Evolutionary conservation across 2,329 filamentous ascomycete species (phyloP).

Genomic region (Penicillium hesseltinei): DNA sequence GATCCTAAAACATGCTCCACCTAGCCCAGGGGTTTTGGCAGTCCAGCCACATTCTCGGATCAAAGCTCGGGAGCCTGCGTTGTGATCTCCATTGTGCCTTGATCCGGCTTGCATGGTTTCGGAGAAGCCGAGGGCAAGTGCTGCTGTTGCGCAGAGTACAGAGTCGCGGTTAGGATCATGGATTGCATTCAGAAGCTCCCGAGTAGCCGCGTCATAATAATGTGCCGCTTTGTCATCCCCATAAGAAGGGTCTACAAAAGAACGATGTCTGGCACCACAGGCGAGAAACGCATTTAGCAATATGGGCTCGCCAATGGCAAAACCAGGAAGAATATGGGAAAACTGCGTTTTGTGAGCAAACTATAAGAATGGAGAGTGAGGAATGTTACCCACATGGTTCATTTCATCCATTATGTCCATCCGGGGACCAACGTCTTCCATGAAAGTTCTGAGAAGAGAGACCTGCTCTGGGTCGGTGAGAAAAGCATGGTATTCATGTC

Average conservation of each 20-base stretch:
- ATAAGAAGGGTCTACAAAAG: slow-evolving; percentile 66
- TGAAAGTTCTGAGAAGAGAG: slow-evolving; percentile 86
- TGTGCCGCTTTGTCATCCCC: slow-evolving; percentile 73
- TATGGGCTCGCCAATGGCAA: slow-evolving; percentile 80
- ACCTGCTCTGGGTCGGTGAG: slow-evolving; percentile 75
- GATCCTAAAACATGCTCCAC: slow-evolving; percentile 89
- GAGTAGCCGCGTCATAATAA: slow-evolving; percentile 84
- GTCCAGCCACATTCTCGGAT: slow-evolving; percentile 92
- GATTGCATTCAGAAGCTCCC: slow-evolving; percentile 69
- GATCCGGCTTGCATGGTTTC: slow-evolving; percentile 86
- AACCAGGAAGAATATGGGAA: slow-evolving; percentile 76
- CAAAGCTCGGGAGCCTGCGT: slow-evolving; percentile 76
- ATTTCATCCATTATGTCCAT: slow-evolving; percentile 87
- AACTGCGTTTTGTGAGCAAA: slow-evolving; percentile 52
- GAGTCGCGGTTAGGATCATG: slow-evolving; percentile 84
- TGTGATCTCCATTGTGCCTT: slow-evolving; percentile 81
- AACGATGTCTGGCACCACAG: slow-evolving; percentile 80
- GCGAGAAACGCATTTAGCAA: slow-evolving; percentile 84
- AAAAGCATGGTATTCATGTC: slow-evolving; percentile 56
- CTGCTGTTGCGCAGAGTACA: slow-evolving; percentile 79
- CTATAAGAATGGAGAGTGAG: not conserved
- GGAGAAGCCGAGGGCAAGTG: slow-evolving; percentile 86
- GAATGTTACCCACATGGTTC: slow-evolving; percentile 60
- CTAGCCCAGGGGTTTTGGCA: slow-evolving; percentile 72
- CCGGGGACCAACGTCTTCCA: slow-evolving; percentile 86